Percentiles rank a stretch among this genome's conserved stretches.
phyloP scores from a whole-genome alignment of 2,329 filamentous ascomycete species.

The Chaetothyriales sp. region DNA sequence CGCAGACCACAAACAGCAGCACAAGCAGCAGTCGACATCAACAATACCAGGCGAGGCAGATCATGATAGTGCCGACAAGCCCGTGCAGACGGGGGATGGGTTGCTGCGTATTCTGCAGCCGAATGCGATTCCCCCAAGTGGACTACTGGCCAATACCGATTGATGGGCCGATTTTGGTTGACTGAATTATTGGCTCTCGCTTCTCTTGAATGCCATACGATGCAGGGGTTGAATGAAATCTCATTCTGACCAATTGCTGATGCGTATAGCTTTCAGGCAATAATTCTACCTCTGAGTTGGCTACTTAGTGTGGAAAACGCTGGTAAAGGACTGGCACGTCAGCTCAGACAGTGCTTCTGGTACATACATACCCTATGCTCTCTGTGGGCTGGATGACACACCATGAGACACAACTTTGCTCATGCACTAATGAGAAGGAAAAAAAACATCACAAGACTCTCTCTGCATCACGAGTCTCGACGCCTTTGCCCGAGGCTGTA shows the following conservation, averaged over 20 bases:
- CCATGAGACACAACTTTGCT: neutral
- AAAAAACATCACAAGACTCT: neutral
- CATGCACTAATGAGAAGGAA: neutral
- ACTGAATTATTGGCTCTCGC: too few relatives aligned
- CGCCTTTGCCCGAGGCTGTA: neutral
- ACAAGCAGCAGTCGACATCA: constrained; percentile 1
- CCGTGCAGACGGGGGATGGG: constrained; percentile 11
- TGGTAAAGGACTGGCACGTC: neutral
- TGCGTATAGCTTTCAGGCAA: neutral
- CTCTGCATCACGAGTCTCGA: neutral
- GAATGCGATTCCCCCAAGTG: constrained; percentile 16
- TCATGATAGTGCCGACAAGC: neutral
- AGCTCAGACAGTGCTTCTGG: neutral
- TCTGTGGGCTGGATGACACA: neutral
- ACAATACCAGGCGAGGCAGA: neutral
- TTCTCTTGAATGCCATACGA: too few relatives aligned
- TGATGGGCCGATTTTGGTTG: neutral
- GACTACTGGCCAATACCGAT: constrained; percentile 11
- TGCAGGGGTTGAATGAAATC: too few relatives aligned
- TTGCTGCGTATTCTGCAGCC: constrained; percentile 18
- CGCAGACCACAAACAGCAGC: constrained; percentile 4
- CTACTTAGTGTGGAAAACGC: neutral
- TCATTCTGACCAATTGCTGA: too few relatives aligned
- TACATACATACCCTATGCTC: neutral
- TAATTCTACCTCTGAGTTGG: neutral